phyloP scores from a whole-genome alignment of 768 basidiomycete species.

The Pleurotus sapidus region DNA sequence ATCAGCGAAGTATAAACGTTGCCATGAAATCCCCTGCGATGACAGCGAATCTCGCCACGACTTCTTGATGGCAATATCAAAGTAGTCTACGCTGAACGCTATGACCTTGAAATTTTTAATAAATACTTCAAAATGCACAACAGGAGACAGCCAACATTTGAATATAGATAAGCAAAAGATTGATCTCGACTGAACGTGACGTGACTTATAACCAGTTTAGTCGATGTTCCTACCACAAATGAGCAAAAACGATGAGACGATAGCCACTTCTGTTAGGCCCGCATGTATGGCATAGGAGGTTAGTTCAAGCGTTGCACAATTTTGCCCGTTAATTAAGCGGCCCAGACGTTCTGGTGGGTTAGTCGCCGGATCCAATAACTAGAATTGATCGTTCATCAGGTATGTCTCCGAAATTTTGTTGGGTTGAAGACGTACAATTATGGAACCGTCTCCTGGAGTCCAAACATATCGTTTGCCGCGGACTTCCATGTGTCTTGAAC shows the following conservation, averaged over 20 bases:
- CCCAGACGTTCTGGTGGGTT: constrained; percentile 40
- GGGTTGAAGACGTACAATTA: constrained; percentile 40
- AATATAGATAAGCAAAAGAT: no score
- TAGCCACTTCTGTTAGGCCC: constrained; percentile 47
- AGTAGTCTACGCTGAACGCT: no score
- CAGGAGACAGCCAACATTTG: no score
- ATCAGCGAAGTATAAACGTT: no score
- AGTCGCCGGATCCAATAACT: constrained; percentile 47
- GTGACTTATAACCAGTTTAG: constrained; percentile 25
- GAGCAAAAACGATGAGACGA: constrained; percentile 53
- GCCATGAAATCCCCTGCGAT: no score
- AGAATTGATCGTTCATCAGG: no score
- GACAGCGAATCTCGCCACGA: no score
- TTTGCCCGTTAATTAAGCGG: constrained; percentile 41
- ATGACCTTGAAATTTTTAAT: no score
- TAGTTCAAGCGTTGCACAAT: constrained; percentile 49
- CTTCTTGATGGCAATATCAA: no score
- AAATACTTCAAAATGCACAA: no score
- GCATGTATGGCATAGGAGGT: constrained; percentile 53
- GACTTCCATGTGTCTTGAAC: constrained; percentile 50
- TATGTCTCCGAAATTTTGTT: background rate
- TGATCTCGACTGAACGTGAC: no score
- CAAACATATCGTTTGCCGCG: constrained; percentile 50
- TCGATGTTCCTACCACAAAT: constrained; percentile 66
- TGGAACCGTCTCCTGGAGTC: constrained; percentile 50